Evolutionary conservation across 2,329 filamentous ascomycete species (phyloP), one percentile per base, ranked within the genome.

Genomic region (Didymella segeticola): DNA sequence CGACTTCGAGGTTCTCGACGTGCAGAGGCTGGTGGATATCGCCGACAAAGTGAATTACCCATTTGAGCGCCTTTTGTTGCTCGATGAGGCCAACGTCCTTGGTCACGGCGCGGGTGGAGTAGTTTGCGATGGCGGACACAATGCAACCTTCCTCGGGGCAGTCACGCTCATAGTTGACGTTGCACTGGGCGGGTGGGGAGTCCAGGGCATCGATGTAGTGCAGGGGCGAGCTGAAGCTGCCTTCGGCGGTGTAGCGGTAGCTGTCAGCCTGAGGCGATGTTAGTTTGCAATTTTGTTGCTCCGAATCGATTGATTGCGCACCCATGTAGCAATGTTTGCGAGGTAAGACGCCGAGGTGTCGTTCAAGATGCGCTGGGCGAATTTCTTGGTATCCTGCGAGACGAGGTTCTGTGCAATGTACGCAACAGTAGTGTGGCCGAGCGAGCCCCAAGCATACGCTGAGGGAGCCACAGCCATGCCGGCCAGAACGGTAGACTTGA

Each of bases 11-110:
- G 33, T 72, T 76, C 64, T 85, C 82, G 11, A 80, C 79, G 61
- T 85, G 83, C 42, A 96, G 77, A 0, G 89, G 89, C 67, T 92
- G 91, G 55, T 85, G 85, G 22, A 90, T 84, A 69, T 96, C 91
- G 51, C 90, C 84, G 10, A 95, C 75, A 64, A 83, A 82, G 46
- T 75, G 81, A 19, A 84, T 71, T 47, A 84, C 68, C 70, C 80
- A 83, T 51, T 77, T 76, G 17, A 84, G 63, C 0, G 80, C 80
- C 42, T 78, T 75, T 52, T 75, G 74, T 31, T 71, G 69, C 60
- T 78, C 71, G 15, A 52, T 57, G 7, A 62, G 58, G 38, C 66
- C 59, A 29, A 78, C 50, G 19, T 51, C 54, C 4, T 58, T 62
- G 39, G 67, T 57, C n/a, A 70, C 64, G 0, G 77, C 75, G 29